Percentiles rank a stretch among this genome's conserved stretches.
Evolutionary conservation across 2,329 filamentous ascomycete genomes (phyloP).

Genomic region (Trichophaea hybrida): DNA sequence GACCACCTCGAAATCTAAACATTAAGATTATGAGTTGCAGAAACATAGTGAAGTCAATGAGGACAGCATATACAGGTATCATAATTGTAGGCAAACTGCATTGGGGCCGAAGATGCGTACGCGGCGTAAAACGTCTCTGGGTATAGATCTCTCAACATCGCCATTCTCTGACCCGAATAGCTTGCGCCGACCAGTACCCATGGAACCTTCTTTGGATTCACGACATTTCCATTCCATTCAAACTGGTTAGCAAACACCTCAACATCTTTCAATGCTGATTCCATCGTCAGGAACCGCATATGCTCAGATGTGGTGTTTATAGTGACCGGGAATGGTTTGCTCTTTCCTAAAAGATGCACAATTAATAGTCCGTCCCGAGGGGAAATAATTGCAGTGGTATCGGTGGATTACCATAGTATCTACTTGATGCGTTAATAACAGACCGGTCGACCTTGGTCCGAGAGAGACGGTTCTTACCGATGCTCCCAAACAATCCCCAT

Average conservation of each 20-base stretch:
- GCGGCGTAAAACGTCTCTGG: slow-evolving; percentile 25
- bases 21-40: background rate
- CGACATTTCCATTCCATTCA: slow-evolving; percentile 27
- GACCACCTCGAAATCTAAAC: slow-evolving; percentile 35
- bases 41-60: background rate
- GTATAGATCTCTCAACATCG: slow-evolving; percentile 32
- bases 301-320: slow-evolving; percentile 31
- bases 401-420: background rate
- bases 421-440: background rate
- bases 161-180: slow-evolving; percentile 35
- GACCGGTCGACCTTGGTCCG: background rate
- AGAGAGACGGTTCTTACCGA: slow-evolving; percentile 13
- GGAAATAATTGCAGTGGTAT: too few species aligned
- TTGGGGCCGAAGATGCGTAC: slow-evolving; percentile 34
- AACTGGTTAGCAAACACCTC: slow-evolving; percentile 35
- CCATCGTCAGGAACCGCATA: slow-evolving; percentile 33
- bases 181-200: slow-evolving; percentile 38
- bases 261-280: slow-evolving; percentile 35
- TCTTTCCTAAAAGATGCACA: slow-evolving; percentile 27
- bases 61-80: background rate
- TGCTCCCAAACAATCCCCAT: slow-evolving; percentile 27
- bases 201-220: slow-evolving; percentile 33
- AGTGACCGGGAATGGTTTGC: slow-evolving; percentile 31
- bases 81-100: slow-evolving; percentile 29
- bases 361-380: slow-evolving; percentile 29